A percentile compares a stretch with the other conserved stretches of the same genome.
These are phyloP conservation scores for Vigna nakashimae DNA, from an alignment of 306 rosid genomes.

Conservation along the genomic window DNA sequence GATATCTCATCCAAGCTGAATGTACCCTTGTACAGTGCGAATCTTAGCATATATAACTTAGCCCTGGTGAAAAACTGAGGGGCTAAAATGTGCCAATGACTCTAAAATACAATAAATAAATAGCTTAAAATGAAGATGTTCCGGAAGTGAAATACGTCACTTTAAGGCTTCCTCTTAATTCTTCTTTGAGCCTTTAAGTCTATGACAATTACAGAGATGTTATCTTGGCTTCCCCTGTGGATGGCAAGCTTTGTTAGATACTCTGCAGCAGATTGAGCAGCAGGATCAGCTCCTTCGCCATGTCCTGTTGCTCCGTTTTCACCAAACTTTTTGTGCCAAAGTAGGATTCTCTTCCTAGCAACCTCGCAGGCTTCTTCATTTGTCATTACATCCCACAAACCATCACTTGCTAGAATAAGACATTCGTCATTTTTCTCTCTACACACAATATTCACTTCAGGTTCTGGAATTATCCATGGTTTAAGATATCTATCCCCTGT, in stretches of 20 bases:
- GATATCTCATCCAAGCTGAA: conserved; percentile 19
- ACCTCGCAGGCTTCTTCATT: conserved; percentile 83
- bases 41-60: conserved; percentile 45
- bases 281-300: conserved; percentile 64
- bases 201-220: conserved; percentile 76
- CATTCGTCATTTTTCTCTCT: conserved; percentile 76
- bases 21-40: conserved; percentile 31
- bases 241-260: conserved; percentile 74
- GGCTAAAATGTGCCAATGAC: conserved; percentile 46
- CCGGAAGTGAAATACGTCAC: conserved; percentile 25
- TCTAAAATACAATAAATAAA: conserved; percentile 34
- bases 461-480: conserved; percentile 85
- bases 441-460: conserved; percentile 61
- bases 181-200: conserved; percentile 84
- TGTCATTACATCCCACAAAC: conserved; percentile 86
- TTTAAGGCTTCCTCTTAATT: conserved; percentile 58
- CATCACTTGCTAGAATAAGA: conserved; percentile 81
- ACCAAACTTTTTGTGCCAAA: conserved; percentile 79
- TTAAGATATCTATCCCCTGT: conserved; percentile 83
- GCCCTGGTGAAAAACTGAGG: conserved; percentile 57
- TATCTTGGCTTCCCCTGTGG: conserved; percentile 84
- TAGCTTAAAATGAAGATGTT: conserved; percentile 36
- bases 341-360: conserved; percentile 76
- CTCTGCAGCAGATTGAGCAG: conserved; percentile 82
- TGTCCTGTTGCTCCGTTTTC: conserved; percentile 34